A percentile compares a stretch with the other conserved stretches of the same genome.
These are phyloP conservation scores for Delonix regia DNA, from an alignment of 306 rosid genomes.

Conservation along the genomic window DNA sequence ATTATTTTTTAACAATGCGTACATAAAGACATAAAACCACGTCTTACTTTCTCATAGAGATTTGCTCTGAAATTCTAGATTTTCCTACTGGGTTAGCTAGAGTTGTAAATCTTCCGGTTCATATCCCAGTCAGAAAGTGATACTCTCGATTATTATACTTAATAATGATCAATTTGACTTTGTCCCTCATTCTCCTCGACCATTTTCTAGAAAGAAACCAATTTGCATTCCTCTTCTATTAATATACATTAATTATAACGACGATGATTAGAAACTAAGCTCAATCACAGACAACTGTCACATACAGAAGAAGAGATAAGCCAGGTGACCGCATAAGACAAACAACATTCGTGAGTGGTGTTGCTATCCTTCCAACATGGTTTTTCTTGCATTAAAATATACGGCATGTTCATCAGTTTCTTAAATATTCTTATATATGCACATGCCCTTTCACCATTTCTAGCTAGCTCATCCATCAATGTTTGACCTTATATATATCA, in stretches of 20 bases:
- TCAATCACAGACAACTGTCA: slow-evolving; percentile 8
- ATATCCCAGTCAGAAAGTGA: slow-evolving; percentile 20
- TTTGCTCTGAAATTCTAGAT: slow-evolving; percentile 36
- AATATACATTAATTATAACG: slow-evolving; percentile 18
- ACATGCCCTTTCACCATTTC: slow-evolving; percentile 13
- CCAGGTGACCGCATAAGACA: slow-evolving; percentile 50
- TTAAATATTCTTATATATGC: background rate
- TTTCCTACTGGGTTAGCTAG: slow-evolving; percentile 30
- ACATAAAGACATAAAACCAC: background rate
- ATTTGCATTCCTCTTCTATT: slow-evolving; percentile 38
- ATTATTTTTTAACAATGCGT: slow-evolving; percentile 29
- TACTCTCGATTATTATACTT: slow-evolving; percentile 19
- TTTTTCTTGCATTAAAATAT: slow-evolving; percentile 43
- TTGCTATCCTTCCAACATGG: slow-evolving; percentile 62
- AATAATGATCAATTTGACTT: slow-evolving; percentile 38
- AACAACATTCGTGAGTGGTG: slow-evolving; percentile 49
- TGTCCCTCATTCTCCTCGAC: slow-evolving; percentile 25
- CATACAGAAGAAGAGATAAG: slow-evolving; percentile 30
- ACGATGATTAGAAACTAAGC: slow-evolving; percentile 4
- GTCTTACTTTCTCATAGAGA: slow-evolving; percentile 30
- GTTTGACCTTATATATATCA: slow-evolving; percentile 46
- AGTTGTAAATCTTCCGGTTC: slow-evolving; percentile 5
- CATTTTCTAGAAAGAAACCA: slow-evolving; percentile 38
- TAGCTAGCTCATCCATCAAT: slow-evolving; percentile 6
- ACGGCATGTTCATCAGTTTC: slow-evolving; percentile 24